Percentiles rank a stretch among this genome's conserved stretches.
Conservation (phyloP, 179 eudicot species). For the Drosera spatulata region DNA sequence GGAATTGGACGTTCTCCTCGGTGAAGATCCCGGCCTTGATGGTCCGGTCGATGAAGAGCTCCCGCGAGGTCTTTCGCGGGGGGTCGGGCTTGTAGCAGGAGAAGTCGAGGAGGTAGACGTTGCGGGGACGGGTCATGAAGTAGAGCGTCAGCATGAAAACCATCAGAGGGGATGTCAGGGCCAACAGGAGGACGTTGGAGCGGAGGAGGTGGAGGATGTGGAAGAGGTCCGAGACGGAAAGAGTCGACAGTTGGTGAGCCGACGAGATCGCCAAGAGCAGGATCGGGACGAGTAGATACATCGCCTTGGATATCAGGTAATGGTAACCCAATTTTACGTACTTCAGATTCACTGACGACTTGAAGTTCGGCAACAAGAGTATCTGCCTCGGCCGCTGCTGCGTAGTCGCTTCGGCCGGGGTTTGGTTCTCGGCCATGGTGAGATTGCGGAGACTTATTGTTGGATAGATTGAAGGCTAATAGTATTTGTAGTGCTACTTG, state of each 20-base stretch:
- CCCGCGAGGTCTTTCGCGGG: conserved; percentile 18
- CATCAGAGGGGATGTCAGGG: conserved; percentile 26
- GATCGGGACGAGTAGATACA: conserved; percentile 32
- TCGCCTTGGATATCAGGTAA: conserved; percentile 38
- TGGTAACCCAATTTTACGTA: conserved; percentile 61
- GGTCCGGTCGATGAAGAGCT: conserved; percentile 32
- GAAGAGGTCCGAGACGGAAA: too few relatives aligned
- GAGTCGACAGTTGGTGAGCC: conserved; percentile 6
- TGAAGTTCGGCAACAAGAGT: conserved; percentile 28
- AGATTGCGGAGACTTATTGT: too few relatives aligned
- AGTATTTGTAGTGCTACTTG: too few relatives aligned
- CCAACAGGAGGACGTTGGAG: conserved; percentile 25
- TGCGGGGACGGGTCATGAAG: conserved; percentile 42
- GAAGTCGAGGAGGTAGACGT: conserved; percentile 34
- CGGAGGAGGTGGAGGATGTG: conserved; percentile 9
- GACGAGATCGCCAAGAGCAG: conserved; percentile 20
- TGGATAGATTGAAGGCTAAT: too few relatives aligned
- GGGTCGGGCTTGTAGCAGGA: conserved; percentile 39
- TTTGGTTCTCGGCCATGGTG: too few relatives aligned
- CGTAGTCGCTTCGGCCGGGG: too few relatives aligned
- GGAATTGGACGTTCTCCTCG: conserved; percentile 36
- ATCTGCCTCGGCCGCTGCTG: too few relatives aligned
- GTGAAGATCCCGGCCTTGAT: conserved; percentile 20
- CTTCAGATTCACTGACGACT: conserved; percentile 36
- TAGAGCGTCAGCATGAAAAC: conserved; percentile 41